Evolutionary conservation across 352 stramenopile species (phyloP).

Genomic region (Pythium insidiosum): DNA sequence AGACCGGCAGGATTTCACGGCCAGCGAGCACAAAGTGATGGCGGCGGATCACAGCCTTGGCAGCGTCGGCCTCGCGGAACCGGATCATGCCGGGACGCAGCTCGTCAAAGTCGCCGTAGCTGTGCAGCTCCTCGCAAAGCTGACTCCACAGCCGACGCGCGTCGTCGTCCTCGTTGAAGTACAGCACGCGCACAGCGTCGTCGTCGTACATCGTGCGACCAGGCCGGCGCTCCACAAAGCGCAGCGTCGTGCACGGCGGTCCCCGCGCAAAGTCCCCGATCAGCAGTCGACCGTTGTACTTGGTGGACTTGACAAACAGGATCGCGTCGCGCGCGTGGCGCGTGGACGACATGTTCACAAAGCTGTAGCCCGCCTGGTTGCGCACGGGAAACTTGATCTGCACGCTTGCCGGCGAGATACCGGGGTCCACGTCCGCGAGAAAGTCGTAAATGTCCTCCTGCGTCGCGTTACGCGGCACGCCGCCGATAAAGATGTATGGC

Average conservation of each 20-base stretch:
- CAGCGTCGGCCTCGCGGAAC: constrained; percentile 39
- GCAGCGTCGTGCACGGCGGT: constrained; percentile 45
- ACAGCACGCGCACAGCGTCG: constrained; percentile 31
- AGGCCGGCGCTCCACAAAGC: constrained; percentile 49
- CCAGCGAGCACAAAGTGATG: no score
- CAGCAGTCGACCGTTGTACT: constrained; percentile 20
- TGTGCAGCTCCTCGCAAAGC: constrained; percentile 43
- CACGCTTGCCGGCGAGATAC: constrained; percentile 30
- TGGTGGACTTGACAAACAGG: constrained; percentile 12
- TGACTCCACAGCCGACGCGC: no score
- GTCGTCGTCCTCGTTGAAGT: no score
- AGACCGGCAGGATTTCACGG: no score
- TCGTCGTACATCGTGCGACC: constrained; percentile 24
- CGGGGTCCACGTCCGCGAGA: constrained; percentile 37
- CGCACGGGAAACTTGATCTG: constrained; percentile 43
- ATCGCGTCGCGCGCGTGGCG: constrained; percentile 49
- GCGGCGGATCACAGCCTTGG: constrained; percentile 58
- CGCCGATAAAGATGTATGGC: constrained; percentile 66
- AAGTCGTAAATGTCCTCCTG: constrained; percentile 45
- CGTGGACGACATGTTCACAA: constrained; percentile 51
- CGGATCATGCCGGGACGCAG: constrained; percentile 36
- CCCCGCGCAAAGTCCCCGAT: constrained; percentile 67
- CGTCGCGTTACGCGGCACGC: constrained; percentile 32
- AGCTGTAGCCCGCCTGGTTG: constrained; percentile 42
- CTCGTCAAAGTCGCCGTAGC: constrained; percentile 38